Percentiles rank a stretch among this genome's conserved stretches.
These are phyloP conservation scores for Cryoendolithus antarcticus DNA, from an alignment of 2,329 filamentous ascomycete genomes.

Conservation along the genomic window DNA sequence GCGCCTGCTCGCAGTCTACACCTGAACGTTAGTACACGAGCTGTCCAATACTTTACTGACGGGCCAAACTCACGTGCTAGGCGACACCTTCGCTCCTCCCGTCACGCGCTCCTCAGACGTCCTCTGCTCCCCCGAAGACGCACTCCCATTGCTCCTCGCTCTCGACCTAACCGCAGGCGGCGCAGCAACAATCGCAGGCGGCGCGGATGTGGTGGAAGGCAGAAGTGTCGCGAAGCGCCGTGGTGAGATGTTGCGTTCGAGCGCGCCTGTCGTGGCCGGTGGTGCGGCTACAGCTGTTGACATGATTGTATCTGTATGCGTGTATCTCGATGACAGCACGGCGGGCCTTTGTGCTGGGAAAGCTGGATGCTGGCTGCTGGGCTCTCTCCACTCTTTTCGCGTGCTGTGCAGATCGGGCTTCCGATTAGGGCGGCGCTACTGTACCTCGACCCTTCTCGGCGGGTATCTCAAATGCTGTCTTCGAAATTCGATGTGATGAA, in stretches of 20 bases:
- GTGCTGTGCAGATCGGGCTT: no score
- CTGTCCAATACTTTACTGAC: no score
- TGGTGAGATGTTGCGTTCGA: constrained; percentile 26
- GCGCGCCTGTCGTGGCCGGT: neutral
- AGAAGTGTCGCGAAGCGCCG: constrained; percentile 34
- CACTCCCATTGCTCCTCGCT: constrained; percentile 24
- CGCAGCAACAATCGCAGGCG: constrained; percentile 9
- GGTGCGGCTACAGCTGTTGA: no score
- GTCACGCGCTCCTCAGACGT: constrained; percentile 18
- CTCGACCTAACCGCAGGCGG: constrained; percentile 20
- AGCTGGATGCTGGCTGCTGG: no score
- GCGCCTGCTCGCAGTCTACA: constrained; percentile 41
- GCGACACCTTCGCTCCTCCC: constrained; percentile 42
- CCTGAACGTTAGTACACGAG: constrained; percentile 1
- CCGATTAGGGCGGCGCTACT: no score
- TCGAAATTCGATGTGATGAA: no score
- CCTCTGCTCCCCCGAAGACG: constrained; percentile 7
- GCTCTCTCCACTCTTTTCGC: no score
- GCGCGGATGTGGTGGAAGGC: constrained; percentile 22
- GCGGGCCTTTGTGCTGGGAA: no score
- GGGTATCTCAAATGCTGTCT: no score
- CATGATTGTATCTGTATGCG: no score
- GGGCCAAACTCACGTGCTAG: constrained; percentile 35
- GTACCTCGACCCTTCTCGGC: no score
- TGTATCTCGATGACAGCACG: no score